A percentile compares a stretch with the other conserved stretches of the same genome.
Evolutionary conservation across 2,329 filamentous ascomycete genomes (phyloP).

Genomic region (Fusarium denticulatum): DNA sequence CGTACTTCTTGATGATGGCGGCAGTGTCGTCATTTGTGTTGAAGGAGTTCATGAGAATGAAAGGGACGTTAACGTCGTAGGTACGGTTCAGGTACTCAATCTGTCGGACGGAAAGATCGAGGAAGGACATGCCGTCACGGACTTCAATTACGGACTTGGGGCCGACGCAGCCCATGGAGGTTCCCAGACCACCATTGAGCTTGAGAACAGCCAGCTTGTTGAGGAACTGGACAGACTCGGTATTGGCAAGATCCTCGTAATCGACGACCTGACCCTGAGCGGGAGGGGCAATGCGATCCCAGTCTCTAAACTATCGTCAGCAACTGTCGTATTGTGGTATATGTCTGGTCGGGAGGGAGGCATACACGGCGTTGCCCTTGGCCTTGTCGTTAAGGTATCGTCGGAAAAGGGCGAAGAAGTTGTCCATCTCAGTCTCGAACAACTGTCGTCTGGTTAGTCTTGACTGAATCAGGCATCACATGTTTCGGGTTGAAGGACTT

Average conservation of each 20-base stretch:
- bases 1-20: slow-evolving; percentile 99
- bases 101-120: slow-evolving; percentile 97
- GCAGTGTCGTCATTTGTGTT: slow-evolving; percentile 99
- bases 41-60: slow-evolving; percentile 99
- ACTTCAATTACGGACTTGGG: slow-evolving; percentile 99
- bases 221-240: slow-evolving; percentile 91
- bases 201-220: slow-evolving; percentile 98
- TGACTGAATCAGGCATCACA: not conserved
- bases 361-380: slow-evolving; percentile 89
- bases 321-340: not conserved
- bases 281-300: slow-evolving; percentile 95
- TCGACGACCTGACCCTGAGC: slow-evolving; percentile 94
- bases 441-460: slow-evolving; percentile 61
- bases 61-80: slow-evolving; percentile 96
- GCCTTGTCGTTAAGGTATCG: slow-evolving; percentile 99
- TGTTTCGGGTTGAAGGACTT: slow-evolving; percentile 44
- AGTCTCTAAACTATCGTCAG: slow-evolving; percentile 71
- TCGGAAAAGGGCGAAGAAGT: slow-evolving; percentile 99
- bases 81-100: slow-evolving; percentile 99
- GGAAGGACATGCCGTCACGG: slow-evolving; percentile 99
- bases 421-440: slow-evolving; percentile 99
- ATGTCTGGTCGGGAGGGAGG: slow-evolving; percentile 30
- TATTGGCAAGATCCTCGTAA: slow-evolving; percentile 89
- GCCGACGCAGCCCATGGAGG: slow-evolving; percentile 98
- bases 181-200: slow-evolving; percentile 98